Percentiles rank a stretch among this genome's conserved stretches.
Conservation (phyloP, 208 protist species). For the Leishmania lainsoni region DNA sequence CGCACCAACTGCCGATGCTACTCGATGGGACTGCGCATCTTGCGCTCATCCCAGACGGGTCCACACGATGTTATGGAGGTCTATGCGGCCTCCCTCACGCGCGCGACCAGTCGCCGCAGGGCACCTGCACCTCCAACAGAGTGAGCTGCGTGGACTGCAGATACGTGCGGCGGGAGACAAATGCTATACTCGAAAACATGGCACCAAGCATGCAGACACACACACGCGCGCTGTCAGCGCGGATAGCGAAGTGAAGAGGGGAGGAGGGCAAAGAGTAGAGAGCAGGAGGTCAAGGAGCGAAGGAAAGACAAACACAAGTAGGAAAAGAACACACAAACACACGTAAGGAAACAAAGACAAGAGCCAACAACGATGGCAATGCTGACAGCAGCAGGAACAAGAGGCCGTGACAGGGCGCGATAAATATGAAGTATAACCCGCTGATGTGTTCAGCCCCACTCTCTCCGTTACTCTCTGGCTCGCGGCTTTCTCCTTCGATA, state of each 20-base stretch:
- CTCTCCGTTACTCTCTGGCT: too few relatives aligned
- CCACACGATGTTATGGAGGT: conserved; percentile 31
- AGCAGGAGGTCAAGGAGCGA: too few relatives aligned
- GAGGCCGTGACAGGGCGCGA: too few relatives aligned
- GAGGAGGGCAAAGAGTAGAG: background rate
- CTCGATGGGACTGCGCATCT: conserved; percentile 28
- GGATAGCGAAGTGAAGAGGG: background rate
- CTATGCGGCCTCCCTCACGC: conserved; percentile 36
- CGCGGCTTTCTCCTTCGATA: too few relatives aligned
- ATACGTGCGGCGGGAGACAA: conserved; percentile 7
- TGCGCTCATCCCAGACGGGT: conserved; percentile 40
- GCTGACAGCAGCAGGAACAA: too few relatives aligned
- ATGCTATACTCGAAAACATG: conserved; percentile 13
- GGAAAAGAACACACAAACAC: too few relatives aligned
- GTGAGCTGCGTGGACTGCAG: conserved; percentile 25
- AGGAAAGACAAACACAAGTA: too few relatives aligned
- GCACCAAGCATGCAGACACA: background rate
- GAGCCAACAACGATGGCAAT: too few relatives aligned
- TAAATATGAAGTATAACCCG: too few relatives aligned
- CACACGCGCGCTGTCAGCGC: conserved; percentile 11
- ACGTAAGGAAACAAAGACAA: too few relatives aligned
- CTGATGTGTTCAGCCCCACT: too few relatives aligned
- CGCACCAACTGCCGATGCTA: conserved; percentile 25
- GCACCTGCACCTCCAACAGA: conserved; percentile 28
- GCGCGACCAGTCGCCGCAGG: conserved; percentile 36